A percentile compares a stretch with the other conserved stretches of the same genome.
phyloP scores from a whole-genome alignment of 73 alveolate genomes.

The Paramecium primaurelia region DNA sequence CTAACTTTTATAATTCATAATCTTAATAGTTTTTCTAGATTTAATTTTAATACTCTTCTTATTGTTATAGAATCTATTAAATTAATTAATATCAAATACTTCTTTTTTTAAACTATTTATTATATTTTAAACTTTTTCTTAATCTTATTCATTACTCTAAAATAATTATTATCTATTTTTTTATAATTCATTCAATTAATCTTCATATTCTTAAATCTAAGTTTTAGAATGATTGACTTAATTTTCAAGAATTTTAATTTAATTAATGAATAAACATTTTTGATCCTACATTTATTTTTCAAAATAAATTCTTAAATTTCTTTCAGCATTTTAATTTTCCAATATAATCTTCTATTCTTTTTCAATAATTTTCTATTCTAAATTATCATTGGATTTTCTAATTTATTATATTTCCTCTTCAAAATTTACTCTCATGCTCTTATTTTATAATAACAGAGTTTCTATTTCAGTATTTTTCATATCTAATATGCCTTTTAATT shows the following conservation, averaged over 20 bases:
- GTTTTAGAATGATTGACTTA: background rate
- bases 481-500: background rate
- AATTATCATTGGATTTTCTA: too few species aligned
- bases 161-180: background rate
- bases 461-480: slow-evolving; percentile 22
- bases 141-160: background rate
- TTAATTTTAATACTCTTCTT: too few species aligned
- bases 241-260: too few species aligned
- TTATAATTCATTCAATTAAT: background rate
- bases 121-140: background rate
- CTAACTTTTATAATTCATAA: background rate
- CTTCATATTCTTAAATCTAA: background rate
- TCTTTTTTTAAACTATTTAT: background rate
- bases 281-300: too few species aligned
- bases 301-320: too few species aligned
- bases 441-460: background rate
- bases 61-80: too few species aligned
- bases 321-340: too few species aligned
- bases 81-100: background rate
- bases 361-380: too few species aligned
- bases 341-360: too few species aligned
- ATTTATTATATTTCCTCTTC: too few species aligned
- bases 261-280: too few species aligned
- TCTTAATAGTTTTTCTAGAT: too few species aligned
- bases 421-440: background rate